phyloP scores from a whole-genome alignment of 83 land plant genomes.

The Thuja plicata region DNA sequence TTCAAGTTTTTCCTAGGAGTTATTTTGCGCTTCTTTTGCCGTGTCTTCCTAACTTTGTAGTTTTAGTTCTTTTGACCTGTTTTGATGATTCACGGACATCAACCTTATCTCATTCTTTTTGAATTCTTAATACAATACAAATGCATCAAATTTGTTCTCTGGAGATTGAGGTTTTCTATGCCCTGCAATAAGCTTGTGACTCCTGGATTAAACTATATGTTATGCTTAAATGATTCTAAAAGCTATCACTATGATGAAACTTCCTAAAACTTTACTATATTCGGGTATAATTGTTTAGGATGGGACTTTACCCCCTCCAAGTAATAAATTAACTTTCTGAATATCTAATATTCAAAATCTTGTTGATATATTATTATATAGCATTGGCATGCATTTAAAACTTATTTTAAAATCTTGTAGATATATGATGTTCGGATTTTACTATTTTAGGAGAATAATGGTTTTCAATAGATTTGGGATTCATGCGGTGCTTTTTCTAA shows the following conservation, averaged over 20 bases:
- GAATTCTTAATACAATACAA: not conserved
- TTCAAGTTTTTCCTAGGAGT: not conserved
- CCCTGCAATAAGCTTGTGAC: not conserved
- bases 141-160: not conserved
- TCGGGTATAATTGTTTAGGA: not conserved
- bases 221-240: not conserved
- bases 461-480: not conserved
- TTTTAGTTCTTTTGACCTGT: no score
- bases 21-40: not conserved
- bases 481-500: not conserved
- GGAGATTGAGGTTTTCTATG: not conserved
- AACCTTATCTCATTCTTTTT: not conserved
- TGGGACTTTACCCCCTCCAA: not conserved
- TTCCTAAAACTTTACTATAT: not conserved
- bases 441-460: not conserved
- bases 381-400: not conserved
- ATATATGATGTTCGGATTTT: not conserved
- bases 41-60: no score
- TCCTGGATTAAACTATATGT: not conserved
- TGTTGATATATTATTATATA: not conserved
- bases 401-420: not conserved
- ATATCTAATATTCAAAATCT: not conserved
- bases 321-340: not conserved
- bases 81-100: no score
- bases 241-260: not conserved